Base-by-base conservation (phyloP, 1,139 yeast genomes). In the Yamadazyma mexicana region DNA sequence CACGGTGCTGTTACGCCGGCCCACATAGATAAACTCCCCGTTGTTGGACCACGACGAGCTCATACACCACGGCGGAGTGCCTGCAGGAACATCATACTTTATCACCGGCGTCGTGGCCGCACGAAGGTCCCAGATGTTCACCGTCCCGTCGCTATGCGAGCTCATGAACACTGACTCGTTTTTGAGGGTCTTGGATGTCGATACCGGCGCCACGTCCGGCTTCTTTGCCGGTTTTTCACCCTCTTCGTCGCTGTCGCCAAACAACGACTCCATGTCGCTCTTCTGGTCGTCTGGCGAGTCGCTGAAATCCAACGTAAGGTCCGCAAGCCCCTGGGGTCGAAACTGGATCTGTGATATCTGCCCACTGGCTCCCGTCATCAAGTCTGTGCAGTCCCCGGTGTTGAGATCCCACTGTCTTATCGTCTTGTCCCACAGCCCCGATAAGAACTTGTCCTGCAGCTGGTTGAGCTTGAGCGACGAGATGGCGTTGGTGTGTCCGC, bases 11-110 rank as follows among this genome's bases (percentile, higher is more conserved):
- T 91, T 92, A 58, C 98, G 77, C 48, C 98, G 75, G 1, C 98
- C 98, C 3, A 83, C 89, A 54, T 75, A 92, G 11, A 91, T 74
- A 34, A 69, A 72, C 43, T 87, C 83, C 7, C 98, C 98, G 52
- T 83, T 83, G 40, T 73, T 71, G 5, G 96, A 83, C 98, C 98
- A 94, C 38, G 88, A 79, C 0, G 96, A 82, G n/a, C 88, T 77
- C 77, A 86, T 83, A 61, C 96, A 85, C 98, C 98, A 92, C 0
- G 98, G 98, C 1, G 98, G 96, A 0, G 82, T 76, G 1, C 80
- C 80, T 5, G 74, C 69, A 0, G 88, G 80, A 3, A 82, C 77
- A 1, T 81, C 79, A 17, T 86, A 62, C 37, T 59, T 57, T 29
- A 76, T 68, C 3, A 83, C 72, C 0, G 81, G 83, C 1, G 54